Percentiles rank a stretch among this genome's conserved stretches.
phyloP scores from a whole-genome alignment of 2,329 filamentous ascomycete species.

The Colletotrichum spaethianum region DNA sequence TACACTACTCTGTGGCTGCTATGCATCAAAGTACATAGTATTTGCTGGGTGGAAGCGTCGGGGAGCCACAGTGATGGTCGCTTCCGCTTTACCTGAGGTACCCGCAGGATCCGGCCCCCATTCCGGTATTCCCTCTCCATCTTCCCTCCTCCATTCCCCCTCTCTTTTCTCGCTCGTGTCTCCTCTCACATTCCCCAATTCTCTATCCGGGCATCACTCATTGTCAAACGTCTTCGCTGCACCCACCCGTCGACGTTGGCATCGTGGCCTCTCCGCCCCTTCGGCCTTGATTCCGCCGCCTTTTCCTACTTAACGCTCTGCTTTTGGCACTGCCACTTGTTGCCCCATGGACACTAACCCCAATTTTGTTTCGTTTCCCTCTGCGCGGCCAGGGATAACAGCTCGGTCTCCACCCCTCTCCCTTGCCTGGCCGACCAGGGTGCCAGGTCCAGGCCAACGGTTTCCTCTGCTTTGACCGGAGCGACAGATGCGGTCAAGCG shows the following conservation, averaged over 20 bases:
- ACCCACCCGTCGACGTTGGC: constrained; percentile 1
- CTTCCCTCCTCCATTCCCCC: constrained; percentile 8
- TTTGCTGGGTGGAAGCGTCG: background rate
- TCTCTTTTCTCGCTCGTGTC: background rate
- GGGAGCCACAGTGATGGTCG: background rate
- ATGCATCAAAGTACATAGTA: too few relatives aligned
- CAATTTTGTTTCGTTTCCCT: constrained; percentile 35
- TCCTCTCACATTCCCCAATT: background rate
- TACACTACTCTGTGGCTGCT: too few relatives aligned
- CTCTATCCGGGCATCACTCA: background rate
- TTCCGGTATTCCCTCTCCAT: background rate
- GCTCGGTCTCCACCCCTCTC: constrained; percentile 14
- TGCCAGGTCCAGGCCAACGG: constrained; percentile 24
- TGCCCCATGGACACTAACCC: constrained; percentile 17
- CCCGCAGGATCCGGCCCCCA: background rate
- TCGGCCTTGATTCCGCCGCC: background rate
- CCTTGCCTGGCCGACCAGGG: constrained; percentile 21
- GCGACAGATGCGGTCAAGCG: constrained; percentile 27
- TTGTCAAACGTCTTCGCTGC: background rate
- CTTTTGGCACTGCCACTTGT: constrained; percentile 18
- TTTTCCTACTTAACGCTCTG: background rate
- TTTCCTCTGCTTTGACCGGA: constrained; percentile 26
- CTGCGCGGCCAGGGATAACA: constrained; percentile 22
- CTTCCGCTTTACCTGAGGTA: background rate
- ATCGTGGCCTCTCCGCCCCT: background rate